Evolutionary conservation across 148 eudicot species (phyloP).

Genomic region (Rhododendron mucronatum): DNA sequence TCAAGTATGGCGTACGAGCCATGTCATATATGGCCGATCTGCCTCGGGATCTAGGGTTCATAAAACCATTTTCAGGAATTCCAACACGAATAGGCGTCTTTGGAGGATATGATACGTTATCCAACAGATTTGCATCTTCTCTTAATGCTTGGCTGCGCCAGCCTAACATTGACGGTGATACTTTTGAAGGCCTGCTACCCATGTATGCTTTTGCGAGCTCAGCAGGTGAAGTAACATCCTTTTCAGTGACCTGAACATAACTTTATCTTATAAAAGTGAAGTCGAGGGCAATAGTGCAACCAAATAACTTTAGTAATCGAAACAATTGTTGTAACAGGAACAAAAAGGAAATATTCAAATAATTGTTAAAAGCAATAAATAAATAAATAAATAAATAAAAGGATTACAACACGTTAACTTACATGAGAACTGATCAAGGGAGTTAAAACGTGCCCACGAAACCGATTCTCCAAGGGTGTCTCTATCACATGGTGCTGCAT

Average conservation of each 20-base stretch:
- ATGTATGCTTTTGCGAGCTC: constrained; percentile 97
- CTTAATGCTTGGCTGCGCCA: constrained; percentile 37
- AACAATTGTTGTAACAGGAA: neutral
- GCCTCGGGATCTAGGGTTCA: constrained; percentile 67
- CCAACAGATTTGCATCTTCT: constrained; percentile 32
- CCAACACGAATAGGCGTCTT: constrained; percentile 28
- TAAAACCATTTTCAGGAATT: constrained; percentile 44
- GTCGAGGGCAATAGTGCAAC: neutral
- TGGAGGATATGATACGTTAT: constrained; percentile 23
- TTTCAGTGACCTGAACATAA: constrained; percentile 47
- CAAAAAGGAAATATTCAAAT: neutral
- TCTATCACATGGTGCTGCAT: constrained; percentile 23
- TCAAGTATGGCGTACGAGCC: constrained; percentile 81
- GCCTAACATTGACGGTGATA: constrained; percentile 45
- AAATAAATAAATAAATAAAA: too few relatives aligned
- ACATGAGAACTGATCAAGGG: constrained; percentile 50
- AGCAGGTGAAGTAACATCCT: constrained; percentile 72
- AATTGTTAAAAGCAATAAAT: neutral
- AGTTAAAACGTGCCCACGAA: constrained; percentile 29
- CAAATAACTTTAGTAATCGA: neutral
- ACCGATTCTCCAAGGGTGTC: constrained; percentile 19
- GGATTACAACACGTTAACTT: constrained; percentile 13
- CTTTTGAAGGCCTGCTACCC: constrained; percentile 57
- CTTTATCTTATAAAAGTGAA: neutral
- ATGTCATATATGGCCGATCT: constrained; percentile 70